Percentiles rank a stretch among this genome's conserved stretches.
Conservation (phyloP, 306 rosid genomes). For the Quercus ilex region DNA sequence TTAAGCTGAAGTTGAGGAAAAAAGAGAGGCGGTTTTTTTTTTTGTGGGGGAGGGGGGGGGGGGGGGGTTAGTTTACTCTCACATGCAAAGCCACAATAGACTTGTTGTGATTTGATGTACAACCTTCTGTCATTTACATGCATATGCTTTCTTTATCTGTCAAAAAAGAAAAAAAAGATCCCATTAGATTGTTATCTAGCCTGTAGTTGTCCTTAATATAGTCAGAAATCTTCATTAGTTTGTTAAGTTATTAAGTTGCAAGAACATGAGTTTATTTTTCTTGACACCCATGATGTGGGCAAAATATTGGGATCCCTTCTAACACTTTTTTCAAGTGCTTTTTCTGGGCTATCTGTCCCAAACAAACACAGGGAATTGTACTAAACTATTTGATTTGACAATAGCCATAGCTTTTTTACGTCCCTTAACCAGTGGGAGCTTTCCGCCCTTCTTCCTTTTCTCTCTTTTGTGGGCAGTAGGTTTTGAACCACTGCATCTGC, state of each 20-base stretch:
- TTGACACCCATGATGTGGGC: background rate
- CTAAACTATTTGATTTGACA: background rate
- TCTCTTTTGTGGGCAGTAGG: background rate
- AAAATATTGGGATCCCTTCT: background rate
- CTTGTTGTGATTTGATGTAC: background rate
- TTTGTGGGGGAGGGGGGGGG: too few relatives aligned
- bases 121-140: background rate
- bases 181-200: background rate
- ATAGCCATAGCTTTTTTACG: background rate
- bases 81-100: background rate
- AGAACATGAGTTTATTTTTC: background rate
- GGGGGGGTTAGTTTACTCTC: too few relatives aligned
- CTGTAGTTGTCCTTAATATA: background rate
- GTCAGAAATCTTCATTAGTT: background rate
- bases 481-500: too few relatives aligned
- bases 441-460: background rate
- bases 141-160: background rate
- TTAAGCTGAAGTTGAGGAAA: background rate
- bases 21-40: too few relatives aligned
- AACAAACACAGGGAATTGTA: background rate
- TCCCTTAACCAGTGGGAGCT: background rate
- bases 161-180: background rate
- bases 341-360: background rate
- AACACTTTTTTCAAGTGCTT: background rate
- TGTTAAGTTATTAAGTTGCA: background rate